A percentile compares a stretch with the other conserved stretches of the same genome.
Evolutionary conservation across 805 yeast species (phyloP).

Genomic region (Wickerhamiella shivajii): DNA sequence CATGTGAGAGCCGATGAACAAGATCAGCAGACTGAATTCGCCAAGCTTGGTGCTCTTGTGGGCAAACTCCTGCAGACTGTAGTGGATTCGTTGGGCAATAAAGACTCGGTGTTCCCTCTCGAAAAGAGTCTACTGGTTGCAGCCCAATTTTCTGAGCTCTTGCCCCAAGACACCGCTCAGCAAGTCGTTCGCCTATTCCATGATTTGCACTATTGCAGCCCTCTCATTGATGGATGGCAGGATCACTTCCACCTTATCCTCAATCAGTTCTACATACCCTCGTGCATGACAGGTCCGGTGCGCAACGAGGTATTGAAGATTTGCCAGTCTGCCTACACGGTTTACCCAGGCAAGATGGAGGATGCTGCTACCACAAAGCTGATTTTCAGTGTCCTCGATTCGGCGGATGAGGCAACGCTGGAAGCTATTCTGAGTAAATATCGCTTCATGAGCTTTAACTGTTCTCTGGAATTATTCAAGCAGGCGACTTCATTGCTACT

Average conservation of each 20-base stretch:
- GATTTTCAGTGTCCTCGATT: conserved; percentile 9
- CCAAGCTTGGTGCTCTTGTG: background rate
- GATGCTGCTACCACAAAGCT: conserved; percentile 9
- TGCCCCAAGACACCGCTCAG: conserved; percentile 28
- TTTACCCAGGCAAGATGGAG: conserved; percentile 10
- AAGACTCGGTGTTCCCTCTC: conserved; percentile 19
- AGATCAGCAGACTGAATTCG: background rate
- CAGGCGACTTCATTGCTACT: conserved; percentile 5
- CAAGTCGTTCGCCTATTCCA: conserved; percentile 36
- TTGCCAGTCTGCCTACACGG: conserved; percentile 18
- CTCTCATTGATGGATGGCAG: conserved; percentile 38
- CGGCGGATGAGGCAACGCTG: conserved; percentile 10
- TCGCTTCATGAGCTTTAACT: conserved; percentile 9
- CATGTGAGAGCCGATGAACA: background rate
- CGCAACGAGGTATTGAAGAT: conserved; percentile 24
- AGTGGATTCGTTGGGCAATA: conserved; percentile 24
- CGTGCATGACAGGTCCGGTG: conserved; percentile 14
- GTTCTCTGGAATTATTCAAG: conserved; percentile 7
- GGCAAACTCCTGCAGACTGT: conserved; percentile 10
- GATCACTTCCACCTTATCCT: conserved; percentile 32
- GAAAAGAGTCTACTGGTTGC: conserved; percentile 22
- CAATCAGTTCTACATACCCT: conserved; percentile 29
- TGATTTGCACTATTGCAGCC: conserved; percentile 38
- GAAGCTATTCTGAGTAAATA: conserved; percentile 10
- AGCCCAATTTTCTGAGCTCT: conserved; percentile 19